A percentile compares a stretch with the other conserved stretches of the same genome.
Conservation (phyloP, 768 basidiomycete species). For the Pulveroboletus sp. region DNA sequence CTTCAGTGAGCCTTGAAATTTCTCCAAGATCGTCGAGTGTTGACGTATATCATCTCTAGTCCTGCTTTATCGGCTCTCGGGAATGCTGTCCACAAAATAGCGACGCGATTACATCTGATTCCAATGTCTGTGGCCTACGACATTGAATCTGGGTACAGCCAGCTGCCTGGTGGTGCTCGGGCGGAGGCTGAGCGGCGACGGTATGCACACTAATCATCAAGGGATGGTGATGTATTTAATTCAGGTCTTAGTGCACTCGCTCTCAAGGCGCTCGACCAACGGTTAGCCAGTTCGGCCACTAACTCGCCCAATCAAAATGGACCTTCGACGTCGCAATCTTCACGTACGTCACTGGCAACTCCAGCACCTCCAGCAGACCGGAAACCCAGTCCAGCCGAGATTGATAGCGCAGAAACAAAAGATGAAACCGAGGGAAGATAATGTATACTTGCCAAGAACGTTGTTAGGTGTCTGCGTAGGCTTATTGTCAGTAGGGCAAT, state of each 20-base stretch:
- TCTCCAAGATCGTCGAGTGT: neutral
- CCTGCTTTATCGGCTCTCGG: conserved; percentile 65
- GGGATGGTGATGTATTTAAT: conserved; percentile 4
- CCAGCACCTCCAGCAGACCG: conserved; percentile 32
- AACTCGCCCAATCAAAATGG: conserved; percentile 29
- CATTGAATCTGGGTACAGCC: conserved; percentile 69
- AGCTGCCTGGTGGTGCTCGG: conserved; percentile 80
- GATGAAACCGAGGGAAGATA: conserved; percentile 23
- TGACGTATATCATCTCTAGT: conserved; percentile 35
- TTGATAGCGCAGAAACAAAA: conserved; percentile 14
- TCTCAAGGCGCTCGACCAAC: conserved; percentile 92
- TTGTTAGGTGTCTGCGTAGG: conserved; percentile 7
- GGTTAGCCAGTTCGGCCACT: conserved; percentile 60
- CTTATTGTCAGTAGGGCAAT: neutral
- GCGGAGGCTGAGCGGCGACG: conserved; percentile 96
- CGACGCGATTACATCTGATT: conserved; percentile 70
- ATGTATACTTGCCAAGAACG: conserved; percentile 8
- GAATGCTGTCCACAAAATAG: conserved; percentile 62
- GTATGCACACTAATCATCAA: conserved; percentile 38
- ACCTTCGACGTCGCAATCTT: conserved; percentile 25
- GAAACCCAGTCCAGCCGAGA: conserved; percentile 21
- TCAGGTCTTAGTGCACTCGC: conserved; percentile 75
- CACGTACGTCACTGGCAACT: conserved; percentile 24
- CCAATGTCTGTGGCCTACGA: conserved; percentile 54
- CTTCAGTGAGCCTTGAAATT: conserved; percentile 62